phyloP scores from a whole-genome alignment of 2,329 filamentous ascomycete species.

The Acrocalymma vagum region DNA sequence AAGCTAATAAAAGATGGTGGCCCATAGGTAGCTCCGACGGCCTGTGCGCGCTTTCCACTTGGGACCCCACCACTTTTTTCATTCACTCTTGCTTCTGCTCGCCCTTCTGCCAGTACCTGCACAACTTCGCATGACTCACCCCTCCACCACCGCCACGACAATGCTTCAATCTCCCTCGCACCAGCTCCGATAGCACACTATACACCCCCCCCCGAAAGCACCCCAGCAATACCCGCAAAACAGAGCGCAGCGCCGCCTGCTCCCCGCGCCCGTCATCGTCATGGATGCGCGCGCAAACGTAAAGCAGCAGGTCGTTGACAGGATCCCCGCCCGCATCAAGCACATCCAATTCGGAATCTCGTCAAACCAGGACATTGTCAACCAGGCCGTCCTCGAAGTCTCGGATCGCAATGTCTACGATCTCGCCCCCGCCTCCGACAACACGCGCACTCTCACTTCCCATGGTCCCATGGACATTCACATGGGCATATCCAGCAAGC shows the following conservation, averaged over 20 bases:
- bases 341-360: slow-evolving; percentile 94
- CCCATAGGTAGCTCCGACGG: too few species aligned
- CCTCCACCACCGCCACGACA: slow-evolving; percentile 25
- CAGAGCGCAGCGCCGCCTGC: not conserved
- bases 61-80: too few species aligned
- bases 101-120: too few species aligned
- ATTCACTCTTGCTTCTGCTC: too few species aligned
- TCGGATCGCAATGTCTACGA: slow-evolving; percentile 96
- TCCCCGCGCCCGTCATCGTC: slow-evolving; percentile 14
- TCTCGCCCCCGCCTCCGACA: slow-evolving; percentile 69
- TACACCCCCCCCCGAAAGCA: not conserved
- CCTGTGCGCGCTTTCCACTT: too few species aligned
- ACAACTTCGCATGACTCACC: slow-evolving; percentile 35
- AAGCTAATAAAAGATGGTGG: too few species aligned
- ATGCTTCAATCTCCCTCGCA: slow-evolving; percentile 19
- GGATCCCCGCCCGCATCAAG: slow-evolving; percentile 88
- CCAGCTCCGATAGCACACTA: slow-evolving; percentile 23
- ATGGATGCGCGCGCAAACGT: slow-evolving; percentile 47
- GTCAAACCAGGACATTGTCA: slow-evolving; percentile 93
- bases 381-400: slow-evolving; percentile 92
- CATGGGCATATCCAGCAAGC: slow-evolving; percentile 89
- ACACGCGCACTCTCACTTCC: slow-evolving; percentile 72
- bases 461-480: slow-evolving; percentile 89
- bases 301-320: slow-evolving; percentile 91
- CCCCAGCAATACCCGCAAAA: not conserved